Conservation (phyloP, 495 filamentous ascomycete genomes). For the Lasiosphaeria ovina region DNA sequence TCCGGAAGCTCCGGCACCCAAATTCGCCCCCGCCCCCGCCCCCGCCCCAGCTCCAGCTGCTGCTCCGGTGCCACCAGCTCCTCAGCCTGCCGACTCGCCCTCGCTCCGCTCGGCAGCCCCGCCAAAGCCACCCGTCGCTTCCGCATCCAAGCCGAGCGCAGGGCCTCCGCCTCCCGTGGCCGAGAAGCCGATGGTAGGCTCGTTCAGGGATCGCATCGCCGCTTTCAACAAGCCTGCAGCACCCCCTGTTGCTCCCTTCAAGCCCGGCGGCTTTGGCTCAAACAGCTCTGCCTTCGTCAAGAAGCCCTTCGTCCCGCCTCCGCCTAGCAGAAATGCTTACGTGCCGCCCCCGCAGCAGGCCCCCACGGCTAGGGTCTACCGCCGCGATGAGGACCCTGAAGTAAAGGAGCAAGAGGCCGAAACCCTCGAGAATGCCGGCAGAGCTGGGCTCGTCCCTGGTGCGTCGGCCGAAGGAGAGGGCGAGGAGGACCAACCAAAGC, state of each 20-base stretch:
- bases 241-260: slow-evolving; percentile 82
- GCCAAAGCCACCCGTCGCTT: slow-evolving; percentile 40
- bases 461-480: slow-evolving; percentile 39
- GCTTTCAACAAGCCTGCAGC: slow-evolving; percentile 92
- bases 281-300: slow-evolving; percentile 75
- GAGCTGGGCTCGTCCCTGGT: slow-evolving; percentile 54
- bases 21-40: slow-evolving; percentile 43
- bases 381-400: slow-evolving; percentile 86
- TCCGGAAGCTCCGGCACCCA: slow-evolving; percentile 35
- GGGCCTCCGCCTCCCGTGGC: slow-evolving; percentile 62
- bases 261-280: slow-evolving; percentile 63
- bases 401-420: slow-evolving; percentile 64
- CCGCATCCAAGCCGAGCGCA: slow-evolving; percentile 47
- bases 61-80: slow-evolving; percentile 37
- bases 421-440: slow-evolving; percentile 54
- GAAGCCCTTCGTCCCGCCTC: slow-evolving; percentile 97
- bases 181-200: slow-evolving; percentile 72
- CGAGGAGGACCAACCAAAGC: slow-evolving; percentile 78
- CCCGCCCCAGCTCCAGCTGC: slow-evolving; percentile 39
- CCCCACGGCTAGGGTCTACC: slow-evolving; percentile 71
- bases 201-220: slow-evolving; percentile 93
- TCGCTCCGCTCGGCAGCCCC: slow-evolving; percentile 26
- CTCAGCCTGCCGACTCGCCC: slow-evolving; percentile 29
- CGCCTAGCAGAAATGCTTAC: slow-evolving; percentile 90
- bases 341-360: slow-evolving; percentile 67